Conservation (phyloP, 495 filamentous ascomycete species). For the Astrothelium macrocarpum region DNA sequence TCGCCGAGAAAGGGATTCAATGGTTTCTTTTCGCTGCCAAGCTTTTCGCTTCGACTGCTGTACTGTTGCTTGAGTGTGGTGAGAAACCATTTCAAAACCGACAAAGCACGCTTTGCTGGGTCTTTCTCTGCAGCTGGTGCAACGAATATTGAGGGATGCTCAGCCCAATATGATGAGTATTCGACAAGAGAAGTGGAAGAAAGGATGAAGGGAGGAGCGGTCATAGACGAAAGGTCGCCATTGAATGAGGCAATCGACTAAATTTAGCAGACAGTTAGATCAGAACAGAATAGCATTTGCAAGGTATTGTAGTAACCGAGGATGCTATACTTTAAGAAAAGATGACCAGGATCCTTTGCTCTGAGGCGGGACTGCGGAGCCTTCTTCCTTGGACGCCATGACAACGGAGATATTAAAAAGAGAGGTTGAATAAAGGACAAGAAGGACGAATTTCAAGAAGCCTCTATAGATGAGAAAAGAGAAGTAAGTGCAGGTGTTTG, state of each 20-base stretch:
- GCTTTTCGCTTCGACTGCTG: conserved; percentile 77
- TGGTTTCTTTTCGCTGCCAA: conserved; percentile 82
- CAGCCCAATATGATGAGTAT: conserved; percentile 94
- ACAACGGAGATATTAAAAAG: background rate
- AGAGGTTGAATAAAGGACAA: background rate
- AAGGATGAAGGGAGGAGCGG: conserved; percentile 92
- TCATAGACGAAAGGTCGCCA: conserved; percentile 87
- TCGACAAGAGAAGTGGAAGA: conserved; percentile 85
- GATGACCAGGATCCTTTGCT: conserved; percentile 30
- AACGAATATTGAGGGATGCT: conserved; percentile 80
- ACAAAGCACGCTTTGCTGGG: conserved; percentile 70
- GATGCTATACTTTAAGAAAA: conserved; percentile 30
- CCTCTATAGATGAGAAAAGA: background rate
- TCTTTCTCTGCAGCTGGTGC: conserved; percentile 75
- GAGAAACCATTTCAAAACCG: conserved; percentile 95
- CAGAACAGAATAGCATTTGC: background rate
- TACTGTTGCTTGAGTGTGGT: conserved; percentile 94
- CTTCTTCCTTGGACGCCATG: conserved; percentile 22
- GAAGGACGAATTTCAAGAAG: background rate
- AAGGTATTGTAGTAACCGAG: background rate
- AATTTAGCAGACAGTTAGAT: background rate
- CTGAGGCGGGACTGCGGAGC: conserved; percentile 28
- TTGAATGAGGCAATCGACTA: conserved; percentile 88
- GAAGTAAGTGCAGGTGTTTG: background rate
- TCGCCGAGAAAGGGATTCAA: conserved; percentile 70